Conservation (phyloP, 2,329 filamentous ascomycete species). For the Hypoxylon sp. region DNA sequence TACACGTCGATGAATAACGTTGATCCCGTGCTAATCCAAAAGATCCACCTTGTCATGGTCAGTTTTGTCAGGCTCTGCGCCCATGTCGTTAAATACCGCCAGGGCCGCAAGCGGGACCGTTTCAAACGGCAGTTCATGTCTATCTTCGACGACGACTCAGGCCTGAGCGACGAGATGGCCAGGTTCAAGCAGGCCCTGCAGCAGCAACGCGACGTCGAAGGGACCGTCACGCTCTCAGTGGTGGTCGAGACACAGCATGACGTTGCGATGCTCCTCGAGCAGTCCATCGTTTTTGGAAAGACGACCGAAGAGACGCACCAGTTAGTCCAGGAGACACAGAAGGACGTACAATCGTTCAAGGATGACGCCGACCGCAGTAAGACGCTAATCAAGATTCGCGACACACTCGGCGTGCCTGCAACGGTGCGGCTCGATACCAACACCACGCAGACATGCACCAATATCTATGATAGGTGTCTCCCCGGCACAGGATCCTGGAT, state of each 20-base stretch:
- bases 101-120: slow-evolving; percentile 45
- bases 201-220: slow-evolving; percentile 46
- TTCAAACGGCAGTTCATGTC: slow-evolving; percentile 42
- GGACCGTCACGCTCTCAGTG: slow-evolving; percentile 45
- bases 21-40: slow-evolving; percentile 35
- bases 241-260: slow-evolving; percentile 26
- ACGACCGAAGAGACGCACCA: slow-evolving; percentile 31
- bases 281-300: slow-evolving; percentile 34
- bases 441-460: slow-evolving; percentile 47
- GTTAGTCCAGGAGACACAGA: slow-evolving; percentile 39
- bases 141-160: slow-evolving; percentile 48
- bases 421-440: slow-evolving; percentile 45
- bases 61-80: slow-evolving; percentile 51
- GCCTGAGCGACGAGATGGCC: slow-evolving; percentile 42
- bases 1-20: slow-evolving; percentile 46
- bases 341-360: slow-evolving; percentile 40
- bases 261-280: slow-evolving; percentile 16
- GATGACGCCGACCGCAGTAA: slow-evolving; percentile 44
- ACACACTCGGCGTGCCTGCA: slow-evolving; percentile 37
- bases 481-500: slow-evolving; percentile 37
- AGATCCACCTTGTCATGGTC: slow-evolving; percentile 46
- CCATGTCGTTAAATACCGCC: slow-evolving; percentile 51
- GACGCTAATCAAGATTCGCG: slow-evolving; percentile 43
- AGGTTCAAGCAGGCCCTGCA: slow-evolving; percentile 42
- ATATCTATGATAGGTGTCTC: slow-evolving; percentile 34